Base-by-base conservation (phyloP, 1,139 yeast species). In the Martiniozyma asiatica region DNA sequence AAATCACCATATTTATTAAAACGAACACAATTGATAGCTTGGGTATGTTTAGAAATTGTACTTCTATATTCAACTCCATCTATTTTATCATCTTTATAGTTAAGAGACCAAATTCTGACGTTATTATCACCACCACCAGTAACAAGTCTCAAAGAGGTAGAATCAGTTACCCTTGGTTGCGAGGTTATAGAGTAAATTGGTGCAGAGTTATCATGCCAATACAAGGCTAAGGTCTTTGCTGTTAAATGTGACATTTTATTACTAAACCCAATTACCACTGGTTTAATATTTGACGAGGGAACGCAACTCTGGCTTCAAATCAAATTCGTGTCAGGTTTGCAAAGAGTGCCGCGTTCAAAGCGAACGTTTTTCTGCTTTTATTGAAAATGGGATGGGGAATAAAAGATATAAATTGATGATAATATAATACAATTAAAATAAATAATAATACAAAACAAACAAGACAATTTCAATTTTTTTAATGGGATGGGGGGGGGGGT, bases 111-210 rank as follows among this genome's bases (percentile, higher is more conserved):
- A 21, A 84, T 57, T 32, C 97, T 63, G 10, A 85, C 76, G 45
- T 81, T 81, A 48, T 81, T 82, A 51, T 89, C 98, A 24, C 97
- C 97, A 11, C 98, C 98, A 1, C 85, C 94, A 1, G 97, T 89
- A 4, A 76, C 89, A 24, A 89, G 57, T 26, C 89, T 63, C 10
- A 46, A 47, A 5, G 62, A 48, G 15, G 45, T 49, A 5, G 33
- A 82, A n/a, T n/a, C n/a, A n/a, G n/a, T n/a, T n/a, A n/a, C n/a
- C n/a, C n/a, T n/a, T n/a, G n/a, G n/a, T 52, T 85, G 95, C 52
- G 84, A 78, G 38, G 75, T 74, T 1, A 81, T 74, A 17, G 87
- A 68, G 52, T 87, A 92, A 4, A 89, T 80, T 0, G 98, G 94
- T 50, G 71, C 73, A 41, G 65, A 72, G 35, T 75, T 81, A 38